Conservation (phyloP, 2,329 filamentous ascomycete species). For the Fusarium sambucinum region DNA sequence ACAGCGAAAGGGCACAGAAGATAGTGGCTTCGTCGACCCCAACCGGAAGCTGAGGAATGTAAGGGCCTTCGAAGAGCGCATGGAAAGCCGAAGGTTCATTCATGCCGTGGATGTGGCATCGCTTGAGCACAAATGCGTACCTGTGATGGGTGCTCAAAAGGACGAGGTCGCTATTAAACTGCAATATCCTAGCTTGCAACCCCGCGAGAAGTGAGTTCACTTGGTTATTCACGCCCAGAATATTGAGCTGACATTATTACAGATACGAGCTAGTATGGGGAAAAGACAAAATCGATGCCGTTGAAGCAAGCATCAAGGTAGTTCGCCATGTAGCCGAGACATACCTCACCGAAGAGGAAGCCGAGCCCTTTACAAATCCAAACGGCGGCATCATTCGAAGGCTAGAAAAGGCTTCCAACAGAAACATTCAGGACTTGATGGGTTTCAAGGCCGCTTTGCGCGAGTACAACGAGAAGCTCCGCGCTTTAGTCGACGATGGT, state of each 20-base stretch:
- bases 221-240: not conserved
- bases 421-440: conserved; percentile 70
- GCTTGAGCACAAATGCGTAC: conserved; percentile 63
- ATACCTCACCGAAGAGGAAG: conserved; percentile 80
- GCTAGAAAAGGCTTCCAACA: conserved; percentile 78
- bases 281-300: conserved; percentile 82
- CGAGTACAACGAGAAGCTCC: conserved; percentile 81
- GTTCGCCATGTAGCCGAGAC: conserved; percentile 77
- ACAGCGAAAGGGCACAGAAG: conserved; percentile 57
- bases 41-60: conserved; percentile 62
- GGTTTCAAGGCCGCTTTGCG: conserved; percentile 80
- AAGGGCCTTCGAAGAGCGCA: conserved; percentile 59
- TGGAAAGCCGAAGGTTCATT: conserved; percentile 62
- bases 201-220: conserved; percentile 71
- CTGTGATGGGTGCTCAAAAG: conserved; percentile 61
- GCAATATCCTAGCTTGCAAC: conserved; percentile 84
- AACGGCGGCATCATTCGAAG: conserved; percentile 80
- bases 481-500: conserved; percentile 74
- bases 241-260: conserved; percentile 38
- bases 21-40: conserved; percentile 59
- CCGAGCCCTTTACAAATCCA: conserved; percentile 76
- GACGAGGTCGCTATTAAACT: conserved; percentile 74
- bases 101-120: conserved; percentile 70
- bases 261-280: conserved; percentile 76
- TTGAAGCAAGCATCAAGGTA: conserved; percentile 78